Conservation (phyloP, 2,329 filamentous ascomycete species). For the Metarhizium sp. region DNA sequence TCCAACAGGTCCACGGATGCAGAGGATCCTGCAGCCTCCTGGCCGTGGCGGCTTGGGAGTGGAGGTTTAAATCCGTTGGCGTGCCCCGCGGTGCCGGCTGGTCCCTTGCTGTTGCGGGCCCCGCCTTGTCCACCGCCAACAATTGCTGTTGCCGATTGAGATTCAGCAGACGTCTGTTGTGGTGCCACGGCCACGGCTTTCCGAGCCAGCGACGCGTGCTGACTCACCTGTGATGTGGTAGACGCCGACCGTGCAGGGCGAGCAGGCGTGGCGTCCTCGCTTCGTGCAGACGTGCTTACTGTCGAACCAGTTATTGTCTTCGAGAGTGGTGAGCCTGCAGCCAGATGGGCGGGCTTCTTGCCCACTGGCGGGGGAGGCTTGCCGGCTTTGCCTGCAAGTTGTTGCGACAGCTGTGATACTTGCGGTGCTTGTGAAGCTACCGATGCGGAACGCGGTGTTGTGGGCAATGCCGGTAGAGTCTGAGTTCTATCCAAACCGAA, state of each 20-base stretch:
- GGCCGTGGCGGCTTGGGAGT: conserved; percentile 1
- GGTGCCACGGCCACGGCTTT: conserved; percentile 2
- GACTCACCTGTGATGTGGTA: neutral
- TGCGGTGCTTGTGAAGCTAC: conserved; percentile 24
- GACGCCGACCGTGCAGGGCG: conserved; percentile 7
- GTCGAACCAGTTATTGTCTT: conserved; percentile 12
- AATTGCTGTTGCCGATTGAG: neutral
- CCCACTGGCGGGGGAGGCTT: conserved; percentile 49
- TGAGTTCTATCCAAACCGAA: conserved; percentile 14
- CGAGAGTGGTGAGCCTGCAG: conserved; percentile 17
- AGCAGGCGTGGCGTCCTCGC: conserved; percentile 12
- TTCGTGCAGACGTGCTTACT: conserved; percentile 4
- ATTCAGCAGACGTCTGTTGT: neutral
- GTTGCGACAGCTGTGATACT: conserved; percentile 20
- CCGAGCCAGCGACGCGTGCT: neutral
- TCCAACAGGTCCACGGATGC: conserved; percentile 31
- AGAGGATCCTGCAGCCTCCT: conserved; percentile 3
- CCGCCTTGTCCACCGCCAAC: conserved; percentile 6
- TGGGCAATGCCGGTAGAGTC: conserved; percentile 16
- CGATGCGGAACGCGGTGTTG: conserved; percentile 17
- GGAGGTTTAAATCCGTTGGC: conserved; percentile 4
- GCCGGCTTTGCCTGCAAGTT: conserved; percentile 20
- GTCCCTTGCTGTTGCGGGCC: conserved; percentile 12
- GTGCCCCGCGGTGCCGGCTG: conserved; percentile 12
- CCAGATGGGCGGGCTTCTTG: conserved; percentile 51